Conservation (phyloP, 805 yeast species). For the Saccharomycopsis javanensis region DNA sequence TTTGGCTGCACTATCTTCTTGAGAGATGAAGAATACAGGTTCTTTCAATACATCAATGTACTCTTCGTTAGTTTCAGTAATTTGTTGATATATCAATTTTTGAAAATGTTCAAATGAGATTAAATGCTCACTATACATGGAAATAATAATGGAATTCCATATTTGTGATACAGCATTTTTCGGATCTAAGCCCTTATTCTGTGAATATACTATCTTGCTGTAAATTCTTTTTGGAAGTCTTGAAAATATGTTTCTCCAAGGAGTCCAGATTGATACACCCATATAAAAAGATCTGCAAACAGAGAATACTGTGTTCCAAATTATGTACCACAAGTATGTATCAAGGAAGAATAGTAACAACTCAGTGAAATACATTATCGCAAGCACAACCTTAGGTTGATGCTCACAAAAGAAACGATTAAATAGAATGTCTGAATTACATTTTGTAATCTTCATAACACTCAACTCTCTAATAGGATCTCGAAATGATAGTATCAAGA, state of each 20-base stretch:
- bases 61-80: constrained; percentile 27
- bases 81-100: constrained; percentile 50
- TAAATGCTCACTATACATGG: constrained; percentile 76
- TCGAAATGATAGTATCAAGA: constrained; percentile 57
- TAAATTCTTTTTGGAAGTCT: constrained; percentile 67
- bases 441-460: constrained; percentile 42
- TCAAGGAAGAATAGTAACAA: constrained; percentile 65
- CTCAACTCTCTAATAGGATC: constrained; percentile 68
- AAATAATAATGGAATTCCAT: constrained; percentile 78
- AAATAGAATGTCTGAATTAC: constrained; percentile 51
- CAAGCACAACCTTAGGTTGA: constrained; percentile 50
- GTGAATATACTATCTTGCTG: constrained; percentile 52
- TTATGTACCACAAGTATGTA: constrained; percentile 77
- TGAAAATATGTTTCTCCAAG: constrained; percentile 76
- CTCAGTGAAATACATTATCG: constrained; percentile 49
- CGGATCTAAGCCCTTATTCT: constrained; percentile 32
- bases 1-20: constrained; percentile 63
- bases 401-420: constrained; percentile 43
- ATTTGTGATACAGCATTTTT: constrained; percentile 54
- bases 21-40: constrained; percentile 72
- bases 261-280: constrained; percentile 81
- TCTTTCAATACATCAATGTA: constrained; percentile 44
- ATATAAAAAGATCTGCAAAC: constrained; percentile 59
- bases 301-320: constrained; percentile 69
- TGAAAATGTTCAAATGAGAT: constrained; percentile 65